A percentile compares a stretch with the other conserved stretches of the same genome.
Conservation (phyloP, 371 early-diverging fungal genomes). For the Mortierella sp. region DNA sequence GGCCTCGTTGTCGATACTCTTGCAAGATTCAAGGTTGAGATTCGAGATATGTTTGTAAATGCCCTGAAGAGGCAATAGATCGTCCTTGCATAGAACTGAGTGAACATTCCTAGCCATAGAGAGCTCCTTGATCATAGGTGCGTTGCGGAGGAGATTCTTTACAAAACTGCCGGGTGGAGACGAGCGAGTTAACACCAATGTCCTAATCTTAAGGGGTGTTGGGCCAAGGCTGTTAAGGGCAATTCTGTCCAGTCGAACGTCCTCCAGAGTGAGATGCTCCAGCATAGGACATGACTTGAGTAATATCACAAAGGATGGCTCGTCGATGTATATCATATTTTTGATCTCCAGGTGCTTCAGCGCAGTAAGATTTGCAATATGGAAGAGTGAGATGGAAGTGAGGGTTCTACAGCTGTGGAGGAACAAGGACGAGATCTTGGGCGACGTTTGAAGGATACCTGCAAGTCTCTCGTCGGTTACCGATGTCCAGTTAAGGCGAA, state of each 20-base stretch:
- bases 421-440: constrained; percentile 33
- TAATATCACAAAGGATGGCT: constrained; percentile 22
- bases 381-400: constrained; percentile 12
- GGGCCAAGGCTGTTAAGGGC: constrained; percentile 23
- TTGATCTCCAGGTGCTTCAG: constrained; percentile 38
- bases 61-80: constrained; percentile 21
- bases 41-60: constrained; percentile 13
- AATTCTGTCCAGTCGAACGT: constrained; percentile 30
- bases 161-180: constrained; percentile 38
- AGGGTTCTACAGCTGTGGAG: constrained; percentile 41
- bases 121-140: constrained; percentile 28
- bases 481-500: constrained; percentile 42
- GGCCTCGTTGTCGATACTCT: constrained; percentile 18
- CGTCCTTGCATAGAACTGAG: constrained; percentile 16
- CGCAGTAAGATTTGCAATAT: constrained; percentile 14
- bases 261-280: constrained; percentile 35
- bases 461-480: constrained; percentile 24
- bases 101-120: constrained; percentile 45
- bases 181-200: constrained; percentile 35
- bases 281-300: constrained; percentile 27
- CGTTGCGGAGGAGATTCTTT: constrained; percentile 33
- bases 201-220: constrained; percentile 20
- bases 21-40: constrained; percentile 54
- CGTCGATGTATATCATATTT: constrained; percentile 34
- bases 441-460: constrained; percentile 26